These are phyloP conservation scores for Heliocybe sulcata DNA, from an alignment of 1,284 basidiomycete genomes.

Conservation along the genomic window DNA sequence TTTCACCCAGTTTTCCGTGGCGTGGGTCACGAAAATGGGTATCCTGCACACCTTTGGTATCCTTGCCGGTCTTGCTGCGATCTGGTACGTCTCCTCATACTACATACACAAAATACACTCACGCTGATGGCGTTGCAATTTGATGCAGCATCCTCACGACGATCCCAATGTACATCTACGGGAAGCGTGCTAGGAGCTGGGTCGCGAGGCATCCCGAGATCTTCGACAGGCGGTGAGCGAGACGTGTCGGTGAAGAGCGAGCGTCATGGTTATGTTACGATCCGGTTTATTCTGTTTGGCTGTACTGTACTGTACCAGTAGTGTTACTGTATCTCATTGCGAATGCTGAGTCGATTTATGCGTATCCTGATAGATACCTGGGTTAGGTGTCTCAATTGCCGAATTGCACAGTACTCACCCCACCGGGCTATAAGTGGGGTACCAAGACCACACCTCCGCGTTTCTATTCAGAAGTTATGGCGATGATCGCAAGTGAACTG, in stretches of 20 bases:
- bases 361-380: too few species aligned
- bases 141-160: background rate
- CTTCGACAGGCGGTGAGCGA: background rate
- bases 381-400: too few species aligned
- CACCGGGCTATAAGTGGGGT: too few species aligned
- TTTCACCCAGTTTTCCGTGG: background rate
- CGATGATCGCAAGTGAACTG: too few species aligned
- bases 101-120: too few species aligned
- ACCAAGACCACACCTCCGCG: too few species aligned
- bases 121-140: too few species aligned
- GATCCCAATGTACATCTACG: background rate
- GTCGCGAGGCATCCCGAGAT: background rate
- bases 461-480: too few species aligned
- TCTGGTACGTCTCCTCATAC: too few species aligned
- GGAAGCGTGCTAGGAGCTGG: background rate
- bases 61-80: background rate
- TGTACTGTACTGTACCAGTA: background rate
- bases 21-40: background rate
- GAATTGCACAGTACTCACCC: too few species aligned
- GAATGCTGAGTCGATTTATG: too few species aligned
- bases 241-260: background rate
- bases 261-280: background rate
- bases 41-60: slow-evolving; percentile 1
- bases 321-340: background rate
- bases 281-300: background rate